A percentile compares a stretch with the other conserved stretches of the same genome.
phyloP scores from a whole-genome alignment of 2,329 filamentous ascomycete genomes.

The Fonsecaea multimorphosa region DNA sequence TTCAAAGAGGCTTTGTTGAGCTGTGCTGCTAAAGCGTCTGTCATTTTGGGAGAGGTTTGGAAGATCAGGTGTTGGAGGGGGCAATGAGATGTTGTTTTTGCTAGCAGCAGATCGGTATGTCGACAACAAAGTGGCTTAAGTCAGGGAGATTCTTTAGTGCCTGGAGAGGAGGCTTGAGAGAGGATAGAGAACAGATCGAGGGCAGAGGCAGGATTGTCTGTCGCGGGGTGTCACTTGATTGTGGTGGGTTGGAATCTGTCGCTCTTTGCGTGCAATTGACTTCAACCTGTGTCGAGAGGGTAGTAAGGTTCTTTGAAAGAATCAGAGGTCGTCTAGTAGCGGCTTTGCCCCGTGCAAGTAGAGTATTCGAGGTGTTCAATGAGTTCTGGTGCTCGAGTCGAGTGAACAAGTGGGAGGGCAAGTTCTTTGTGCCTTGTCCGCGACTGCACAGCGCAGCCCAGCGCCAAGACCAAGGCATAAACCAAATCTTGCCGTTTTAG shows the following conservation, averaged over 20 bases:
- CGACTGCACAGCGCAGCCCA: constrained; percentile 15
- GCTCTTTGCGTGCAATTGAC: background rate
- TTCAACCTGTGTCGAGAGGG: background rate
- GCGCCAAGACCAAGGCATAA: constrained; percentile 24
- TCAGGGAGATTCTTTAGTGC: background rate
- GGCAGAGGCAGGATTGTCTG: background rate
- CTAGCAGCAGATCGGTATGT: background rate
- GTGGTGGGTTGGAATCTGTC: background rate
- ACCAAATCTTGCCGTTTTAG: constrained; percentile 22
- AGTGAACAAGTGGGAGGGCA: constrained; percentile 1
- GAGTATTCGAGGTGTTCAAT: background rate
- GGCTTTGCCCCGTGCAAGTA: background rate
- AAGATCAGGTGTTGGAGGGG: constrained; percentile 2
- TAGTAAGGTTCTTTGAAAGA: background rate
- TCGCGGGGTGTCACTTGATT: constrained; percentile 5
- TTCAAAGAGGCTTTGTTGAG: constrained; percentile 52
- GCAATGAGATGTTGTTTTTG: constrained; percentile 3
- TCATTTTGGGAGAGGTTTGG: constrained; percentile 23
- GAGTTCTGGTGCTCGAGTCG: constrained; percentile 3
- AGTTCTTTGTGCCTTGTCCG: constrained; percentile 14
- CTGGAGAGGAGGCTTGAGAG: background rate
- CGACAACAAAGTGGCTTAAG: background rate
- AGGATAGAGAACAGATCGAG: background rate
- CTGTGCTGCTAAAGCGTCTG: constrained; percentile 50
- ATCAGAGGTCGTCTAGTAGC: background rate